A percentile compares a stretch with the other conserved stretches of the same genome.
These are phyloP conservation scores for Calocera cornea DNA, from an alignment of 768 basidiomycete species.

Conservation along the genomic window DNA sequence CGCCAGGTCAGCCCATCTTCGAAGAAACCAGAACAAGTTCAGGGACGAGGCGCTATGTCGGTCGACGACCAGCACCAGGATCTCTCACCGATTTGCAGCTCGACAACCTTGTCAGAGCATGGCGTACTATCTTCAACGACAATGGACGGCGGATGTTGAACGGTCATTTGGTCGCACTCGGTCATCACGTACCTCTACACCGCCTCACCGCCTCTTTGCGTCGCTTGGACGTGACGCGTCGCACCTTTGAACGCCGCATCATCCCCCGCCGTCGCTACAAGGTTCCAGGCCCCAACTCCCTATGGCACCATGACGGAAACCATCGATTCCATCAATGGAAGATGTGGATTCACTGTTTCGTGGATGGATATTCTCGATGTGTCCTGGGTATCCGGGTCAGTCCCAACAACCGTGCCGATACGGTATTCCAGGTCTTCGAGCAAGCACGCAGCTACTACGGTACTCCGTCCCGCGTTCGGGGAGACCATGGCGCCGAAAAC, in stretches of 20 bases:
- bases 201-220: background rate
- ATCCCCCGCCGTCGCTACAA: constrained; percentile 9
- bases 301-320: constrained; percentile 15
- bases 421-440: constrained; percentile 27
- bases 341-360: constrained; percentile 17
- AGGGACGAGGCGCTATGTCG: background rate
- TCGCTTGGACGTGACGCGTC: background rate
- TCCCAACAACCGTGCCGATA: constrained; percentile 9
- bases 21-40: no score
- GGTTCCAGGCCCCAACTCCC: constrained; percentile 5
- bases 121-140: background rate
- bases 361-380: constrained; percentile 12
- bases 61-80: background rate
- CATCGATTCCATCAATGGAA: constrained; percentile 14
- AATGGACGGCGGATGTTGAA: constrained; percentile 3
- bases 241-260: constrained; percentile 8
- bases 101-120: background rate
- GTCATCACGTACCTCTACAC: background rate
- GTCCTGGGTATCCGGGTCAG: constrained; percentile 1
- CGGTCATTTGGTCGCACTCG: background rate
- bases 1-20: no score
- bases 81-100: constrained; percentile 7
- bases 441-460: constrained; percentile 19
- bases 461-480: constrained; percentile 18
- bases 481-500: constrained; percentile 18